phyloP scores from a whole-genome alignment of 169 alveolate genomes.

The Plasmodium malariae region DNA sequence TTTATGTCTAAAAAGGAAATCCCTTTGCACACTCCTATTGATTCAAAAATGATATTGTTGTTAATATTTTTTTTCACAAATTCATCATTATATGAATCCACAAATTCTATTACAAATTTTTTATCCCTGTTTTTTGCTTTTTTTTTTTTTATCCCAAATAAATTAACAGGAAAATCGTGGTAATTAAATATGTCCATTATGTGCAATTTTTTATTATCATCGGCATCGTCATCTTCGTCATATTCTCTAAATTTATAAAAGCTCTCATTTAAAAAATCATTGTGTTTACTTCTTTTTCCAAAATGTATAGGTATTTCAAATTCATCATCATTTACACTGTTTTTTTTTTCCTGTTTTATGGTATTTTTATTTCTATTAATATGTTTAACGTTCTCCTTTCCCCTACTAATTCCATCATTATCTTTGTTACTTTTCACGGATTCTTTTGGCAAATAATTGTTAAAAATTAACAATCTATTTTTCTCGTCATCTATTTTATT shows the following conservation, averaged over 20 bases:
- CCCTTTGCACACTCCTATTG: constrained; percentile 77
- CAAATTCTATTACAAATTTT: constrained; percentile 59
- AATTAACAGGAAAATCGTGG: constrained; percentile 70
- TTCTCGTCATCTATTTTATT: background rate
- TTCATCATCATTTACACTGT: constrained; percentile 22
- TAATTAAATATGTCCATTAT: constrained; percentile 61
- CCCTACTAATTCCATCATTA: background rate
- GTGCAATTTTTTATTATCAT: constrained; percentile 33
- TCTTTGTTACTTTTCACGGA: background rate
- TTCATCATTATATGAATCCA: constrained; percentile 74
- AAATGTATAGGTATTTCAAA: constrained; percentile 69
- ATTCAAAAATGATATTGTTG: constrained; percentile 74
- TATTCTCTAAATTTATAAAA: constrained; percentile 46
- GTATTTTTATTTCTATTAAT: background rate
- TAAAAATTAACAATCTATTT: constrained; percentile 16
- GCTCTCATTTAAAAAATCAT: constrained; percentile 19
- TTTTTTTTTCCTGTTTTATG: background rate
- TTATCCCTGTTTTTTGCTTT: constrained; percentile 41
- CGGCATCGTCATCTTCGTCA: background rate
- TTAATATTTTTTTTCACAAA: constrained; percentile 74
- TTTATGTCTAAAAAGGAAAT: constrained; percentile 62
- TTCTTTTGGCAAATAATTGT: constrained; percentile 6
- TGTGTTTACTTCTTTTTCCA: constrained; percentile 25
- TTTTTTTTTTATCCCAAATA: constrained; percentile 52
- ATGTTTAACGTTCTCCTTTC: background rate